Evolutionary conservation across 208 protist species (phyloP).

Genomic region (Leishmania lainsoni): DNA sequence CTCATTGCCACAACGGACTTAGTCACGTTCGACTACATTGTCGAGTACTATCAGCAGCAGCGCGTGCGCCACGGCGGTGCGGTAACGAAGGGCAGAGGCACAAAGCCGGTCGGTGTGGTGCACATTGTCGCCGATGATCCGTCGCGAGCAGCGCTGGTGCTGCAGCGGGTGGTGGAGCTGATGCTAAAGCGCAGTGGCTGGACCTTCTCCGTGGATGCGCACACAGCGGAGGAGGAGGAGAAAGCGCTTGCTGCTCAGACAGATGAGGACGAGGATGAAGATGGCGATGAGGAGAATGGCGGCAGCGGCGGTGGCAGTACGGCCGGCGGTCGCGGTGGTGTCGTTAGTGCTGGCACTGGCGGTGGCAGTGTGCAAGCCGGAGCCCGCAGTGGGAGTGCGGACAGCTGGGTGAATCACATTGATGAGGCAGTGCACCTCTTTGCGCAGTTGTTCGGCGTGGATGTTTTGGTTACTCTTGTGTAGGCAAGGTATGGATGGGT

Average conservation of each 20-base stretch:
- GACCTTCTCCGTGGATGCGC: conserved; percentile 15
- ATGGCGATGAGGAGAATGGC: conserved; percentile 4
- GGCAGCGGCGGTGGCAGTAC: not conserved
- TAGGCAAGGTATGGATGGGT: conserved; percentile 10
- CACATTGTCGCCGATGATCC: conserved; percentile 56
- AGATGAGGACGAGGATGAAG: conserved; percentile 3
- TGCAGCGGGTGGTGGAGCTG: conserved; percentile 64
- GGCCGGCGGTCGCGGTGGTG: not conserved
- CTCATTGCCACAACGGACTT: conserved; percentile 73
- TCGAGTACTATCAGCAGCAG: conserved; percentile 67
- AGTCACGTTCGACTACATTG: conserved; percentile 69
- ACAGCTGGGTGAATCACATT: conserved; percentile 58
- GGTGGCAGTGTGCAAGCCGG: not conserved
- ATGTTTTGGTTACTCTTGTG: conserved; percentile 59
- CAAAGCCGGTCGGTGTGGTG: conserved; percentile 45
- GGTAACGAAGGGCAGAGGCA: conserved; percentile 10
- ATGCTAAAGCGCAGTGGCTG: conserved; percentile 40
- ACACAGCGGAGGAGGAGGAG: conserved; percentile 26
- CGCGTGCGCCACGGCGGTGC: conserved; percentile 22
- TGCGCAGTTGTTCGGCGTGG: conserved; percentile 60
- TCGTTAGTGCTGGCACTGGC: not conserved
- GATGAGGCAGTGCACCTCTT: conserved; percentile 55
- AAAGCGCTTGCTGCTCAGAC: not conserved
- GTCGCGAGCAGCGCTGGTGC: conserved; percentile 48
- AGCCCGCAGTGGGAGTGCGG: conserved; percentile 1